phyloP scores from a whole-genome alignment of 208 protist genomes.

The Trypanosoma lewisi region DNA sequence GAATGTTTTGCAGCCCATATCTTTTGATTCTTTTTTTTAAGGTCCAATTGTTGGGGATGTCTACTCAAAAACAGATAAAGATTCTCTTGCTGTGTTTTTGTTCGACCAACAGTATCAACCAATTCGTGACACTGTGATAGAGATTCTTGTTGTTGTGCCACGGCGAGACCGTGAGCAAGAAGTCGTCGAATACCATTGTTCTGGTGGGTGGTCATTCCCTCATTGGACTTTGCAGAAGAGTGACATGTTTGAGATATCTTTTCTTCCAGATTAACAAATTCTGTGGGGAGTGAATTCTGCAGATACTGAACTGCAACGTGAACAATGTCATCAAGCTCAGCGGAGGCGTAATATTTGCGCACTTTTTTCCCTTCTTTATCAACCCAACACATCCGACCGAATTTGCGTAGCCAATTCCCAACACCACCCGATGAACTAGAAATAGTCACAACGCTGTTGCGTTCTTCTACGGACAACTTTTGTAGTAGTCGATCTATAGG shows the following conservation, averaged over 20 bases:
- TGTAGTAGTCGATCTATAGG: conserved; percentile 45
- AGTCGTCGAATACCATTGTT: background rate
- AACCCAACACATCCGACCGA: conserved; percentile 58
- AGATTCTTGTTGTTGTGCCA: background rate
- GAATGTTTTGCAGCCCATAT: conserved; percentile 17
- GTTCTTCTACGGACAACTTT: conserved; percentile 18
- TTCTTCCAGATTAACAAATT: conserved; percentile 15
- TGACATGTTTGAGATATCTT: background rate
- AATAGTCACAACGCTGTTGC: conserved; percentile 11
- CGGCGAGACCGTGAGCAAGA: conserved; percentile 1
- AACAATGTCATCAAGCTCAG: conserved; percentile 59
- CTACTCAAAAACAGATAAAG: conserved; percentile 13
- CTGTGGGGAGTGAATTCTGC: conserved; percentile 24
- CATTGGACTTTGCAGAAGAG: background rate
- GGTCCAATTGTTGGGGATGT: conserved; percentile 12
- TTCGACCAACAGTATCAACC: background rate
- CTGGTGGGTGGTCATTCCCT: background rate
- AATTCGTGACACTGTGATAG: background rate
- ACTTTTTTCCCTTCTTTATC: conserved; percentile 30
- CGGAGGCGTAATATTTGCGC: conserved; percentile 43
- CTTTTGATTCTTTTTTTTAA: conserved; percentile 1
- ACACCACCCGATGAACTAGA: conserved; percentile 10
- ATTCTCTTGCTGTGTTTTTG: conserved; percentile 11
- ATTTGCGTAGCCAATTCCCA: conserved; percentile 30
- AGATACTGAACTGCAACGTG: conserved; percentile 44